Conservation (phyloP, 768 basidiomycete species). For the Asterophora parasitica region DNA sequence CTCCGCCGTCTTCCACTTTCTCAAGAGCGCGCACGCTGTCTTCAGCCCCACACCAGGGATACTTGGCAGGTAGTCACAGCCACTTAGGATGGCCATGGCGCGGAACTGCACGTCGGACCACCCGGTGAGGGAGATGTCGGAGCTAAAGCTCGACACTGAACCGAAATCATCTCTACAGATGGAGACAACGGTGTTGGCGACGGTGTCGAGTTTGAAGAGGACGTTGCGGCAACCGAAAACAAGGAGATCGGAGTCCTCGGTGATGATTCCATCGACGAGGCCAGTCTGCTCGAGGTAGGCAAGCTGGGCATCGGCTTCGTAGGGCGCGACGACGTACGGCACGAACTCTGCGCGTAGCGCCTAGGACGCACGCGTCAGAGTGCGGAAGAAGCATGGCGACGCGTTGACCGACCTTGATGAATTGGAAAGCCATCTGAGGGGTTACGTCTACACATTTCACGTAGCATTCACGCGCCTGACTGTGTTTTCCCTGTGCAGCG, state of each 20-base stretch:
- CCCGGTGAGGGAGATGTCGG: constrained; percentile 71
- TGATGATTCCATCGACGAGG: constrained; percentile 85
- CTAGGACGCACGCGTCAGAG: constrained; percentile 35
- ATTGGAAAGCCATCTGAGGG: constrained; percentile 94
- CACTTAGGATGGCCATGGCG: constrained; percentile 88
- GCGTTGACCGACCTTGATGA: constrained; percentile 74
- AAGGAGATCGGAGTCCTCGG: constrained; percentile 96
- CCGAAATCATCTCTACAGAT: constrained; percentile 69
- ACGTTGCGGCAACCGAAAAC: constrained; percentile 95
- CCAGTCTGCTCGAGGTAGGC: constrained; percentile 84
- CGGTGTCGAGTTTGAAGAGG: constrained; percentile 86
- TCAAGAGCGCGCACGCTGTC: constrained; percentile 79
- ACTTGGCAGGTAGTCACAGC: constrained; percentile 90
- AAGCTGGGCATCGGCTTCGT: constrained; percentile 97
- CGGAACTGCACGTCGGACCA: constrained; percentile 92
- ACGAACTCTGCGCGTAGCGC: constrained; percentile 80
- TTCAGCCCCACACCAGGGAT: constrained; percentile 91
- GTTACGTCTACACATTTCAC: constrained; percentile 93
- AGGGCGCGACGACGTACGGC: constrained; percentile 89
- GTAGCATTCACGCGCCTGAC: constrained; percentile 83
- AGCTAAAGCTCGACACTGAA: constrained; percentile 39
- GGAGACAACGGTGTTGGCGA: constrained; percentile 56
- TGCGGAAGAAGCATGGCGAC: neutral
- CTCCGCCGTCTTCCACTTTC: constrained; percentile 83
- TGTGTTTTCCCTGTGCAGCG: constrained; percentile 69